Percentiles rank a stretch among this genome's conserved stretches.
These are phyloP conservation scores for Gynochthodes officinalis DNA, from an alignment of 257 asterid species.

Conservation along the genomic window DNA sequence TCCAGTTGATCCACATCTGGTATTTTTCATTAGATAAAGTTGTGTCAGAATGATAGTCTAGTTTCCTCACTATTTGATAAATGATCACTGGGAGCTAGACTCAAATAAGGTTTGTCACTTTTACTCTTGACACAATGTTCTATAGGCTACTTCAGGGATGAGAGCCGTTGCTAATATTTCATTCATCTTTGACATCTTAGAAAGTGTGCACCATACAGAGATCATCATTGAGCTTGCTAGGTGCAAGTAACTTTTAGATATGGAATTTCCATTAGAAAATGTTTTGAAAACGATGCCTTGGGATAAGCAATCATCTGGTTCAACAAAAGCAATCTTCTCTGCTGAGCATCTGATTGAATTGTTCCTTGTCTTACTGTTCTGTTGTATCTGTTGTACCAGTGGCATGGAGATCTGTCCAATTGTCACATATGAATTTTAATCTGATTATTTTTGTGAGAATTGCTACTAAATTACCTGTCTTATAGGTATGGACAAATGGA, in stretches of 20 bases:
- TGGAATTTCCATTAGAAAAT: background rate
- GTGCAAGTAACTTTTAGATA: too few relatives aligned
- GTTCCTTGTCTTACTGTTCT: background rate
- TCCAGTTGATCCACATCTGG: constrained; percentile 2
- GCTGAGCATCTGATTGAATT: background rate
- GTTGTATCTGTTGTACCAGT: background rate
- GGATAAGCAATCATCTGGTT: background rate
- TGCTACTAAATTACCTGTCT: constrained; percentile 13
- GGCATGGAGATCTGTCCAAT: background rate
- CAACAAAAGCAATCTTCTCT: background rate
- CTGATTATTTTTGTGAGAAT: background rate
- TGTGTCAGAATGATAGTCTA: background rate
- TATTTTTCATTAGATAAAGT: background rate
- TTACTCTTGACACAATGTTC: background rate
- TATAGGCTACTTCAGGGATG: background rate
- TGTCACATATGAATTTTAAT: background rate
- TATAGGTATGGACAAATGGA: constrained; percentile 95
- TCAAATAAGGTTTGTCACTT: background rate
- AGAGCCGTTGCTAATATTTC: background rate
- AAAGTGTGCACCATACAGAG: background rate
- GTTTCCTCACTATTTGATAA: background rate
- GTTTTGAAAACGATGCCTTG: background rate
- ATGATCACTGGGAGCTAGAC: background rate
- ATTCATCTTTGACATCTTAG: background rate
- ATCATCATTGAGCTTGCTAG: background rate